Conservation (phyloP, 1,139 yeast species). For the Pichia sp. region DNA sequence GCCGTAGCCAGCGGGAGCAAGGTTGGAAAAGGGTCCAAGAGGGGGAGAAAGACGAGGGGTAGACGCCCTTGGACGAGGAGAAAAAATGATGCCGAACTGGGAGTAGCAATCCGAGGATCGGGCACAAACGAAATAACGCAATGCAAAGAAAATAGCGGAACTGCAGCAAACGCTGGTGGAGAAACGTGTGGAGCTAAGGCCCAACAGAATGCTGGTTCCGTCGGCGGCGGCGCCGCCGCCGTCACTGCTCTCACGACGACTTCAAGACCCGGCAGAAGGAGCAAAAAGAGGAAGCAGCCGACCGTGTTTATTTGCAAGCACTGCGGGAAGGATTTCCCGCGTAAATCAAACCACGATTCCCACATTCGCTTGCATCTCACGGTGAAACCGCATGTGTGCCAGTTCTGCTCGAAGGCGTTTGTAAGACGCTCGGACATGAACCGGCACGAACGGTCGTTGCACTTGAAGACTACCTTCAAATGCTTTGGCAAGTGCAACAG, state of each 20-base stretch:
- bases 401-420: conserved; percentile 87
- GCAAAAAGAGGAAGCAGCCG: conserved; percentile 28
- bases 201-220: not conserved
- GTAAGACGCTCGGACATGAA: conserved; percentile 94
- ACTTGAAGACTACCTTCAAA: conserved; percentile 83
- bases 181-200: too few relatives aligned
- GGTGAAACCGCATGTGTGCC: conserved; percentile 84
- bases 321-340: conserved; percentile 82
- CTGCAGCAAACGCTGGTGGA: not conserved
- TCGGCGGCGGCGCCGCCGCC: not conserved
- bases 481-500: conserved; percentile 59
- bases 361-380: conserved; percentile 92
- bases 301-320: conserved; percentile 62
- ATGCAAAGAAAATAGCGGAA: not conserved
- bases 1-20: not conserved
- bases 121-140: not conserved
- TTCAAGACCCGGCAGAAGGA: not conserved
- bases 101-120: not conserved
- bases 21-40: not conserved
- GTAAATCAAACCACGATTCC: conserved; percentile 89
- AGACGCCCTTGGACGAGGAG: not conserved
- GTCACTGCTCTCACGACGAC: not conserved
- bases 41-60: not conserved
- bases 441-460: conserved; percentile 87
- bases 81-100: not conserved